phyloP scores from a whole-genome alignment of 768 basidiomycete species.

The Kwoniella newhampshirensis region DNA sequence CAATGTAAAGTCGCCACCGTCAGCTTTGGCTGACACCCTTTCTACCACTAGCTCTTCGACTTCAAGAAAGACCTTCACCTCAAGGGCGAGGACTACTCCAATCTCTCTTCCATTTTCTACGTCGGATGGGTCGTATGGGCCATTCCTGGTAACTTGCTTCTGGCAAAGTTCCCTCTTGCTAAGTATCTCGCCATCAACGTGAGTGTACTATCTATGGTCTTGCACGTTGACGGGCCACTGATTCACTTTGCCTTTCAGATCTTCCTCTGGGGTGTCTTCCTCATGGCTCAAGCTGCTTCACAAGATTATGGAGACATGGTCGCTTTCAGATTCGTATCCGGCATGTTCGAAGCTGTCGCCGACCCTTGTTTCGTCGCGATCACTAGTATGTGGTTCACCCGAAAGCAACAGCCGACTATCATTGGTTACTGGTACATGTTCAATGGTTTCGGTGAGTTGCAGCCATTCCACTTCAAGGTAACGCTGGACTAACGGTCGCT shows the following conservation, averaged over 20 bases:
- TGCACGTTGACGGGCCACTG: background rate
- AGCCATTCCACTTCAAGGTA: too few species aligned
- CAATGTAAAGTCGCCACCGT: too few species aligned
- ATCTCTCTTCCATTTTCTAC: constrained; percentile 44
- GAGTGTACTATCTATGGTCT: background rate
- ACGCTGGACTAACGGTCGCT: too few species aligned
- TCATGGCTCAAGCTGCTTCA: constrained; percentile 55
- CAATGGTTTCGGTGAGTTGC: constrained; percentile 56
- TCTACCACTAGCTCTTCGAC: constrained; percentile 42
- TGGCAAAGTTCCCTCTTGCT: constrained; percentile 41
- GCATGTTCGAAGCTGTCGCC: constrained; percentile 54
- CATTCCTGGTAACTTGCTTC: constrained; percentile 55
- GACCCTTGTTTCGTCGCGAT: constrained; percentile 49
- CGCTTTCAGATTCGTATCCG: constrained; percentile 54
- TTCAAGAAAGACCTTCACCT: constrained; percentile 54
- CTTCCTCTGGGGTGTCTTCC: constrained; percentile 54
- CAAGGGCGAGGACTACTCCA: constrained; percentile 52
- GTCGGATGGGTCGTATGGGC: constrained; percentile 57
- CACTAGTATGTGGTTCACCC: constrained; percentile 55
- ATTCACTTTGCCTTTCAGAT: constrained; percentile 16
- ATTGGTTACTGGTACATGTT: constrained; percentile 55
- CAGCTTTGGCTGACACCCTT: background rate
- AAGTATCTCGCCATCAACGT: constrained; percentile 43
- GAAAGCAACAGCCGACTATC: constrained; percentile 54
- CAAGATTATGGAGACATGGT: constrained; percentile 53